A percentile compares a stretch with the other conserved stretches of the same genome.
Conservation (phyloP, 768 basidiomycete species). For the Boletus rubescentipes region DNA sequence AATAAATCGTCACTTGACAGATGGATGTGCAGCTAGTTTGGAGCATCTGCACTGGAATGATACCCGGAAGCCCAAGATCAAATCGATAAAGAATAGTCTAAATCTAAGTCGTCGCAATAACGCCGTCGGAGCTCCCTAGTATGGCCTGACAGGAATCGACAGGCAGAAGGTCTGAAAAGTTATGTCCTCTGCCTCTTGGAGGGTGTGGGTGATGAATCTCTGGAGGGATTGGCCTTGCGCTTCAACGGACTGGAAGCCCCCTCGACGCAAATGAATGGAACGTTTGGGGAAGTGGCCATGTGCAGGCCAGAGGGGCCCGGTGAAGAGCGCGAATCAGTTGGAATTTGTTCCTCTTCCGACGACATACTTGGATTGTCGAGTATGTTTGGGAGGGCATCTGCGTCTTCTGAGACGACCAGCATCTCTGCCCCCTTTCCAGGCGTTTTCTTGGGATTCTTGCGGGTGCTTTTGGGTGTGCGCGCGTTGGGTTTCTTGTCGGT, state of each 20-base stretch:
- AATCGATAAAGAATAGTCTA: not conserved
- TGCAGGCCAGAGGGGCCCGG: not conserved
- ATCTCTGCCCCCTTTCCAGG: constrained; percentile 9
- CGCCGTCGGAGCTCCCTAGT: not conserved
- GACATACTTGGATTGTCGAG: not conserved
- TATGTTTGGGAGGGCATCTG: constrained; percentile 23
- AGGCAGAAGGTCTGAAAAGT: not conserved
- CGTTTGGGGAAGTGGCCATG: not conserved
- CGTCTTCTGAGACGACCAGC: constrained; percentile 28
- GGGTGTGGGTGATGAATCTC: constrained; percentile 9
- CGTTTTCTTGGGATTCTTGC: constrained; percentile 17
- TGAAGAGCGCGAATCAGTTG: not conserved
- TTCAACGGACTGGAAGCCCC: constrained; percentile 16
- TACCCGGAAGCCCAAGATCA: not conserved
- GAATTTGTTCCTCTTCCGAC: not conserved
- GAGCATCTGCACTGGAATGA: not conserved
- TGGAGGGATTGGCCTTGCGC: constrained; percentile 15
- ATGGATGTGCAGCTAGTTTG: not conserved
- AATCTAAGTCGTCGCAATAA: not conserved
- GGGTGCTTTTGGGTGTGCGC: constrained; percentile 30
- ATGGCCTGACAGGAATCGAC: not conserved
- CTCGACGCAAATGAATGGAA: not conserved
- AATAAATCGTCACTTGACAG: not conserved
- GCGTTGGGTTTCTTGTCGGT: constrained; percentile 21
- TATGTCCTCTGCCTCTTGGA: constrained; percentile 22